A percentile compares a stretch with the other conserved stretches of the same genome.
phyloP scores from a whole-genome alignment of 2,329 filamentous ascomycete species.

The Botrytis fabae region DNA sequence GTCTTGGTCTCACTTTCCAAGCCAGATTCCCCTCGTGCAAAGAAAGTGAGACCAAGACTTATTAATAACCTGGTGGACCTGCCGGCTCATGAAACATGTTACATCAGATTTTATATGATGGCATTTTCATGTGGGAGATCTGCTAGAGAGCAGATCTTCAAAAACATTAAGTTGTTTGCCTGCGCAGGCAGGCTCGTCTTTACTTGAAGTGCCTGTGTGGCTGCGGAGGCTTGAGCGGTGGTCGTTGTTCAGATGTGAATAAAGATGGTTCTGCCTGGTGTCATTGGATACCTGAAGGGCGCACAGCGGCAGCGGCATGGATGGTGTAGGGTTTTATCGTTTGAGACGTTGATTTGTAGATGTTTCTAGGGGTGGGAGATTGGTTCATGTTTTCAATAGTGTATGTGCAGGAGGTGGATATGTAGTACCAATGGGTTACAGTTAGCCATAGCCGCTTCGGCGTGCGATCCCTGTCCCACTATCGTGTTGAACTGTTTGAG shows the following conservation, averaged over 20 bases:
- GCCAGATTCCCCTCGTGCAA: constrained; percentile 95
- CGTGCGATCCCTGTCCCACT: too few relatives aligned
- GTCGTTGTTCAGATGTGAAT: not conserved
- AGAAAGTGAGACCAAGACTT: constrained; percentile 33
- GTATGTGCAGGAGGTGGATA: not conserved
- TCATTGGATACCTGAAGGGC: not conserved
- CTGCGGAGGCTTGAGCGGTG: not conserved
- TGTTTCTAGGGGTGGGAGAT: not conserved
- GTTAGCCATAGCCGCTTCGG: not conserved
- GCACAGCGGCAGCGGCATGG: not conserved
- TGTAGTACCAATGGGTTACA: not conserved
- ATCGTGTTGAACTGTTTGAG: too few relatives aligned
- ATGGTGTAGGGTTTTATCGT: too few relatives aligned
- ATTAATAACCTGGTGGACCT: not conserved
- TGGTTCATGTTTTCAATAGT: not conserved
- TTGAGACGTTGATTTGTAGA: not conserved
- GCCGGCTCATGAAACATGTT: not conserved
- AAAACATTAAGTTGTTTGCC: not conserved
- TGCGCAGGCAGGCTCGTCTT: constrained; percentile 1
- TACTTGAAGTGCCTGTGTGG: not conserved
- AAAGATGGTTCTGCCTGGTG: not conserved
- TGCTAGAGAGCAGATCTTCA: not conserved
- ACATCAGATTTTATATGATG: not conserved
- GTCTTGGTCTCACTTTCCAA: constrained; percentile 97
- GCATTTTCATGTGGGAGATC: not conserved